Conservation (phyloP, 371 early-diverging fungal species). For the Actinomortierella ambigua region DNA sequence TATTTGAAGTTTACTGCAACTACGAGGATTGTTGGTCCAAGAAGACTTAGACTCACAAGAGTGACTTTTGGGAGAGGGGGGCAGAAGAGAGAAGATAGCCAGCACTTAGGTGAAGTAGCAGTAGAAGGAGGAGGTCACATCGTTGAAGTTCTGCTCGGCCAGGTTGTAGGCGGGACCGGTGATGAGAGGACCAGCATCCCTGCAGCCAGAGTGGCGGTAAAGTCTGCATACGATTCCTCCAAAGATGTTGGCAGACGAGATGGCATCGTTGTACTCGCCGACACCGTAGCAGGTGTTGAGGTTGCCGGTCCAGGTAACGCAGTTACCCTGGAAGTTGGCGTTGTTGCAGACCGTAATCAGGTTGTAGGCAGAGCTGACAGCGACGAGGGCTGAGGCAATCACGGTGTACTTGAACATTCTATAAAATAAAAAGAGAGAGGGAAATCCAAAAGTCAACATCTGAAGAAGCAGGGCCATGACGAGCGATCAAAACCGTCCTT, state of each 20-base stretch:
- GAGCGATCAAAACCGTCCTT: constrained; percentile 1
- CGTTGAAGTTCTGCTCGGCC: constrained; percentile 8
- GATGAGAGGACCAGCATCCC: constrained; percentile 6
- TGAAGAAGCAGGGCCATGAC: not conserved
- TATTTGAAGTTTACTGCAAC: too few species aligned
- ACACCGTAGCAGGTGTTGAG: constrained; percentile 12
- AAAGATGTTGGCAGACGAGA: constrained; percentile 5
- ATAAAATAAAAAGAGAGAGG: too few species aligned
- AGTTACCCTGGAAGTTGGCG: constrained; percentile 13
- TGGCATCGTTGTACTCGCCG: constrained; percentile 8
- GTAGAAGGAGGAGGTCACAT: constrained; percentile 13
- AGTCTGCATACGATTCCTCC: too few species aligned
- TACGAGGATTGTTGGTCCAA: too few species aligned
- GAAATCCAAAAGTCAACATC: constrained; percentile 5
- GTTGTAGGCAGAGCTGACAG: constrained; percentile 13
- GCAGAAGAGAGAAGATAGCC: not conserved
- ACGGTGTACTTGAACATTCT: constrained; percentile 12
- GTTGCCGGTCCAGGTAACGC: constrained; percentile 10
- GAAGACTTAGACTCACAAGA: not conserved
- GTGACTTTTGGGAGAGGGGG: too few species aligned
- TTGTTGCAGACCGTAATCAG: constrained; percentile 10
- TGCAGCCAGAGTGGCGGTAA: constrained; percentile 2
- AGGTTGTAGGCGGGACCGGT: constrained; percentile 14
- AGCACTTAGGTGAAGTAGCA: constrained; percentile 12
- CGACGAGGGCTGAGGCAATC: constrained; percentile 9